A percentile compares a stretch with the other conserved stretches of the same genome.
These are phyloP conservation scores for Bruguiera hainesii DNA, from an alignment of 441 rosid genomes.

Conservation along the genomic window DNA sequence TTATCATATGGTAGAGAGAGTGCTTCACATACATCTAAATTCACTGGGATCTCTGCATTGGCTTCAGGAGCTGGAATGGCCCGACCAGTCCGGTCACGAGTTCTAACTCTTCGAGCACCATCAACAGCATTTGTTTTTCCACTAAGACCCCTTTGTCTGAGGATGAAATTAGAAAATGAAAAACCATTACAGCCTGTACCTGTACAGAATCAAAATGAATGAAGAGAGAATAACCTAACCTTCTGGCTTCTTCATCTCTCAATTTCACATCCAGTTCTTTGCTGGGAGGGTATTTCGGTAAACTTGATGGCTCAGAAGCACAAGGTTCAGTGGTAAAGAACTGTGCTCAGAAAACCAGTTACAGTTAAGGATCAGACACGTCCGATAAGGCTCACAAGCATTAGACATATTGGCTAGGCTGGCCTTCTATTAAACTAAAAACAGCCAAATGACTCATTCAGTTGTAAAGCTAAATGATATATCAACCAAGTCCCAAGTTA, in stretches of 20 bases:
- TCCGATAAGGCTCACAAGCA: constrained; percentile 5
- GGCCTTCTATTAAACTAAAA: too few species aligned
- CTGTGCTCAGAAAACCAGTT: constrained; percentile 40
- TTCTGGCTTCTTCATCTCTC: constrained; percentile 77
- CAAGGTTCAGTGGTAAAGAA: constrained; percentile 77
- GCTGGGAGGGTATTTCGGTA: constrained; percentile 90
- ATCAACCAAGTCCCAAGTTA: constrained; percentile 1
- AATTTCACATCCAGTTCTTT: constrained; percentile 85
- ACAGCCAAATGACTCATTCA: too few species aligned
- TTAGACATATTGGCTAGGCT: constrained; percentile 11
- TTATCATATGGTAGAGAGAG: not conserved
- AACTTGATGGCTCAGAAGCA: constrained; percentile 81
- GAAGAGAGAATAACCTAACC: constrained; percentile 40
- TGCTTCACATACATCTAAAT: constrained; percentile 50
- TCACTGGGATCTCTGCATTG: constrained; percentile 81
- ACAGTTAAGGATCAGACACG: not conserved
- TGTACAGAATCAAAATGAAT: constrained; percentile 6
- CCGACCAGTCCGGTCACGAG: constrained; percentile 60
- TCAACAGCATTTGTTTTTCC: constrained; percentile 55
- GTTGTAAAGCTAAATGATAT: not conserved
- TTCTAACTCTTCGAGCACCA: constrained; percentile 53
- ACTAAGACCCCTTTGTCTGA: constrained; percentile 56
- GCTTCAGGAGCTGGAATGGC: constrained; percentile 92
- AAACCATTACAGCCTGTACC: constrained; percentile 12
- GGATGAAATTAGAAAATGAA: constrained; percentile 14